Conservation (phyloP, 2,329 filamentous ascomycete genomes). For the Fusarium redolens region DNA sequence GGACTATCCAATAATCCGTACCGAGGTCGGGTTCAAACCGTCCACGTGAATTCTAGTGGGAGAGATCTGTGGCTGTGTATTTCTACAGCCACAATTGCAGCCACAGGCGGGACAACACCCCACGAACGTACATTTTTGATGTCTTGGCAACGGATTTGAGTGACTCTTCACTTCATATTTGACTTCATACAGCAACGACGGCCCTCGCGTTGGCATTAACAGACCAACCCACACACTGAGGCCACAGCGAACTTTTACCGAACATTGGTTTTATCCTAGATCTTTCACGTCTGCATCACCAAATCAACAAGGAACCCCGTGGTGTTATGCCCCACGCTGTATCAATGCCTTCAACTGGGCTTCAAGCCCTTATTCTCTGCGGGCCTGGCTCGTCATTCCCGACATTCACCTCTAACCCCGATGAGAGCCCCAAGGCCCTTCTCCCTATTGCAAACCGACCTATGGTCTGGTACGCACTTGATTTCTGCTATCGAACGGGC, state of each 20-base stretch:
- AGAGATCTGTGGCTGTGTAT: conserved; percentile 20
- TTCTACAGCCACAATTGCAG: conserved; percentile 2
- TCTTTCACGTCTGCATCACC: not conserved
- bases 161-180: conserved; percentile 44
- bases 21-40: conserved; percentile 35
- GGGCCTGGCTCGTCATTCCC: conserved; percentile 84
- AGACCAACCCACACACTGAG: not conserved
- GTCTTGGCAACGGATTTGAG: conserved; percentile 41
- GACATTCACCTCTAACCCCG: conserved; percentile 83
- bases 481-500: conserved; percentile 85
- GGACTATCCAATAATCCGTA: conserved; percentile 45
- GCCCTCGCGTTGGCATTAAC: conserved; percentile 4
- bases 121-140: conserved; percentile 42
- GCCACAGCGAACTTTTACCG: not conserved
- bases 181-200: conserved; percentile 34
- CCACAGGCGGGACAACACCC: conserved; percentile 43
- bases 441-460: conserved; percentile 85
- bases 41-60: conserved; percentile 36
- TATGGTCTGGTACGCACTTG: conserved; percentile 91
- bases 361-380: conserved; percentile 86
- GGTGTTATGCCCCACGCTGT: conserved; percentile 78
- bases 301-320: conserved; percentile 23
- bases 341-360: conserved; percentile 77
- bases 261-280: not conserved
- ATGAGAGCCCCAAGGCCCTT: conserved; percentile 84